These are phyloP conservation scores for Rhizophagus sp. DNA, from an alignment of 192 early-diverging fungal species.

Conservation along the genomic window DNA sequence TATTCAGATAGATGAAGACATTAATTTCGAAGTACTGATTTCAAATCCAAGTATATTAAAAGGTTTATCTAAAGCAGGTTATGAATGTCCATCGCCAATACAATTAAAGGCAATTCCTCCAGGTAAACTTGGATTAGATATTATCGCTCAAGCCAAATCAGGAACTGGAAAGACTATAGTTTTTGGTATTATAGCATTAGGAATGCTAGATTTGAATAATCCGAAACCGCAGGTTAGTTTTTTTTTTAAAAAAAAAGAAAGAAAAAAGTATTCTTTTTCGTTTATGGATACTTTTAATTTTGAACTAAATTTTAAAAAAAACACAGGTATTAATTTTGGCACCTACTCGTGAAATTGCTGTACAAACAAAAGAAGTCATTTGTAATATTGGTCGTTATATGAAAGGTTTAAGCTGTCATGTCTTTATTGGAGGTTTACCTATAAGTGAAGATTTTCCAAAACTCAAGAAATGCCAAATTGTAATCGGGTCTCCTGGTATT, in stretches of 20 bases:
- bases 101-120: conserved; percentile 67
- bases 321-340: conserved; percentile 53
- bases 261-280: too few species aligned
- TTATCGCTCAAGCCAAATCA: conserved; percentile 87
- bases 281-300: background rate
- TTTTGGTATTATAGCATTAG: conserved; percentile 63
- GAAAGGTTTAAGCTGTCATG: conserved; percentile 36
- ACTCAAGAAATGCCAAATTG: conserved; percentile 48
- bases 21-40: conserved; percentile 52
- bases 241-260: background rate
- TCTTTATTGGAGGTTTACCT: conserved; percentile 60
- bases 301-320: background rate
- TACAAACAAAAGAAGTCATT: conserved; percentile 61
- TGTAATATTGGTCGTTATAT: conserved; percentile 38
- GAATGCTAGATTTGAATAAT: conserved; percentile 39
- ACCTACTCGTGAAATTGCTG: conserved; percentile 64
- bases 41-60: conserved; percentile 42
- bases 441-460: conserved; percentile 44
- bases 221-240: conserved; percentile 33
- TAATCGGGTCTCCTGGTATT: conserved; percentile 55
- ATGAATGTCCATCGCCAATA: conserved; percentile 63
- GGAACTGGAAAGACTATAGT: conserved; percentile 57
- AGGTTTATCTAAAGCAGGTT: conserved; percentile 49
- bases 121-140: conserved; percentile 57
- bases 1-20: conserved; percentile 56